Percentiles rank a stretch among this genome's conserved stretches.
These are phyloP conservation scores for Themeda triandra DNA, from an alignment of 176 grass and related monocot genomes.

Conservation along the genomic window DNA sequence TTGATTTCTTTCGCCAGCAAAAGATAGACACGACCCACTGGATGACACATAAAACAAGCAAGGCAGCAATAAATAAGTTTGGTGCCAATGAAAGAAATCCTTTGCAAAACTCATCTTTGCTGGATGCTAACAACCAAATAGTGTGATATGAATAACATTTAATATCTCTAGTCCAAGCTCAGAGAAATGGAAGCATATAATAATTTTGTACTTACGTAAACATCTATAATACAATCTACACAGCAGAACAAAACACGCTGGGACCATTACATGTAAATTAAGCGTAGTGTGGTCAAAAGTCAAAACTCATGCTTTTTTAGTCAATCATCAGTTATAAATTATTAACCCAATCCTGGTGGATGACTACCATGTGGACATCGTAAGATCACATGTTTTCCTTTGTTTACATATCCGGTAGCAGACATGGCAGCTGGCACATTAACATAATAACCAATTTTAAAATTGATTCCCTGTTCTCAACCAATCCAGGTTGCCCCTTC, in stretches of 20 bases:
- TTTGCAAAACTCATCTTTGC: background rate
- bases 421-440: background rate
- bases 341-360: conserved; percentile 12
- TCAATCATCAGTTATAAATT: background rate
- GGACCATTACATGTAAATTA: background rate
- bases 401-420: conserved; percentile 25
- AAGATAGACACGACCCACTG: conserved; percentile 67
- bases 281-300: background rate
- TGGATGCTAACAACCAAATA: background rate
- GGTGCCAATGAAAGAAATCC: background rate
- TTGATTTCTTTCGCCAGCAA: conserved; percentile 55
- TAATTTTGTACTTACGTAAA: background rate
- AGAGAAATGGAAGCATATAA: background rate
- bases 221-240: background rate
- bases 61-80: background rate
- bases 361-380: background rate
- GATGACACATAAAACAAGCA: conserved; percentile 30
- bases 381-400: background rate
- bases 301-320: background rate
- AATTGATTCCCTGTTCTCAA: background rate
- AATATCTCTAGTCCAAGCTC: background rate
- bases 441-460: background rate
- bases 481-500: background rate
- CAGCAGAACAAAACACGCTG: background rate
- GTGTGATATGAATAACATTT: background rate